These are phyloP conservation scores for Austropuccinia psidii DNA, from an alignment of 1,284 basidiomycete species.

Conservation along the genomic window DNA sequence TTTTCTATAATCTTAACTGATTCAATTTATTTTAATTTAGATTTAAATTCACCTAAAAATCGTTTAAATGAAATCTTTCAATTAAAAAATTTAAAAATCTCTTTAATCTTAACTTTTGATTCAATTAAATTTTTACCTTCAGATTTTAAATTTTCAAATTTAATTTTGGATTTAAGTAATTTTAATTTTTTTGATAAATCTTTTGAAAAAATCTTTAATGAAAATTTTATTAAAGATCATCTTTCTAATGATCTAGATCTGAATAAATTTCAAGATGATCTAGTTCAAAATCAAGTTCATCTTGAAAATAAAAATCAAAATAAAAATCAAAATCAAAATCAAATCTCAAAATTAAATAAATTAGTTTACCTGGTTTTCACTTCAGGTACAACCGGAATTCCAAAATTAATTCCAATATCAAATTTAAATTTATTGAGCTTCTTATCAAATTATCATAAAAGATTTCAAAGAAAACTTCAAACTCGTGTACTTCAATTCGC, in stretches of 20 bases:
- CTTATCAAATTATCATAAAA: conserved; percentile 40
- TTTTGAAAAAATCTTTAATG: neutral
- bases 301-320: neutral
- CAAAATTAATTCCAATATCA: conserved; percentile 41
- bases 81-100: conserved; percentile 33
- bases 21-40: conserved; percentile 41
- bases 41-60: conserved; percentile 39
- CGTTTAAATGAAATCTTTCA: conserved; percentile 39
- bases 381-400: conserved; percentile 41
- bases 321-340: neutral
- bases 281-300: neutral
- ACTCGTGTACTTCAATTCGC: conserved; percentile 42
- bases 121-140: conserved; percentile 25
- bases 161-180: neutral
- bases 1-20: conserved; percentile 39
- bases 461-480: conserved; percentile 39
- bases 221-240: neutral
- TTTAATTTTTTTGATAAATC: conserved; percentile 27
- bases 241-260: neutral
- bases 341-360: neutral
- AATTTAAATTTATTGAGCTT: conserved; percentile 40
- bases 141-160: neutral
- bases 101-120: conserved; percentile 35
- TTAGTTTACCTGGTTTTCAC: conserved; percentile 42
- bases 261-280: conserved; percentile 1